Evolutionary conservation across 495 filamentous ascomycete species (phyloP).

Genomic region (Eremomyces bilateralis): DNA sequence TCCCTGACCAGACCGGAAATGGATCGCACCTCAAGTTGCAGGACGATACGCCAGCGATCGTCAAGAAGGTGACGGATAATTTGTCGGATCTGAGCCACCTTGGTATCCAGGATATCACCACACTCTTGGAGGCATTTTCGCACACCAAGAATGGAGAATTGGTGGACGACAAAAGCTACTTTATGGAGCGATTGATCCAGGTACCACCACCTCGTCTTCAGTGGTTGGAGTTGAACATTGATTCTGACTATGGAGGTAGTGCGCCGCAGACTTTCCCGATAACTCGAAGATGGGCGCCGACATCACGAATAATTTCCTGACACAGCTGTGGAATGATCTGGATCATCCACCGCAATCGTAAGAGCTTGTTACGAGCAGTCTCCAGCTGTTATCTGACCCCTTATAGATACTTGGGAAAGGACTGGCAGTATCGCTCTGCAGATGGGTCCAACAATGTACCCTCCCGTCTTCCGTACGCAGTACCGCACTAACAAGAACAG

Average conservation of each 20-base stretch:
- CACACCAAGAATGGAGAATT: conserved; percentile 11
- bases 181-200: conserved; percentile 34
- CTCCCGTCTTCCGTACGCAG: conserved; percentile 5
- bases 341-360: conserved; percentile 45
- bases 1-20: conserved; percentile 19
- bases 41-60: conserved; percentile 8
- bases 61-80: conserved; percentile 6
- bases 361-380: conserved; percentile 7
- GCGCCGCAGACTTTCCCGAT: conserved; percentile 27
- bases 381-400: conserved; percentile 1
- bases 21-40: conserved; percentile 18
- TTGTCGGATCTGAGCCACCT: conserved; percentile 19
- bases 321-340: conserved; percentile 43
- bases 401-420: conserved; percentile 26
- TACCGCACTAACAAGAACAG: conserved; percentile 14
- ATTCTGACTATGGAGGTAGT: conserved; percentile 6
- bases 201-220: conserved; percentile 10
- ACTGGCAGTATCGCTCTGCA: conserved; percentile 39
- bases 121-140: conserved; percentile 22
- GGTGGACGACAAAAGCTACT: conserved; percentile 26
- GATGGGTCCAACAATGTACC: conserved; percentile 44
- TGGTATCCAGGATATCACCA: conserved; percentile 22
- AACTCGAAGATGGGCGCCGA: conserved; percentile 28
- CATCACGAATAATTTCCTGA: conserved; percentile 38
- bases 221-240: neutral